Evolutionary conservation across 1,284 basidiomycete genomes (phyloP), one percentile per base, ranked within the genome.

Genomic region (Ceratobasidium sp.): DNA sequence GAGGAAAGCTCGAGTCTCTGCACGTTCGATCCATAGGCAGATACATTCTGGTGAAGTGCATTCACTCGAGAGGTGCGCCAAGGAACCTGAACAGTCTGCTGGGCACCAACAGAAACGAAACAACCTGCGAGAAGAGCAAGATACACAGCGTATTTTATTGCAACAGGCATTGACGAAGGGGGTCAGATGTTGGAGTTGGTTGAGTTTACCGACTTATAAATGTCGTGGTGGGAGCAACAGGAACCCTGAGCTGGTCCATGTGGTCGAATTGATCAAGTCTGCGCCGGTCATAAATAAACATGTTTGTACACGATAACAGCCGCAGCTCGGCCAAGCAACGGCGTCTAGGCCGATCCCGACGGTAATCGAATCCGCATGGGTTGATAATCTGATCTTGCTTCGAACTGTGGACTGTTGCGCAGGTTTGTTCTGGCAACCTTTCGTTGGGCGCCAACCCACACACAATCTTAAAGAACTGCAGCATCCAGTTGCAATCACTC

Each of bases 371-470:
- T 38, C 6, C 11, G 35, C 35, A 11, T 38, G 35, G 35, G 35
- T 38, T 38, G 6, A 38, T 11, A 5, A 38, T 11, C 11, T 11
- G 35, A 38, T 72, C 5, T 78, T 74, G n/a, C 76, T 75, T 0
- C 78, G 76, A 26, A 83, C 78, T 16, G 79, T 28, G 35, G 6
- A 38, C 4, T 11, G 11, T 11, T 38, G 11, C 35, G 35, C 11
- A 11, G 11, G 35, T 4, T 38, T 38, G 11, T 38, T 38, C 11
- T 11, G 35, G n/a, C n/a, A n/a, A n/a, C n/a, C n/a, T n/a, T n/a
- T n/a, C n/a, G n/a, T n/a, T n/a, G n/a, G n/a, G n/a, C n/a, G n/a
- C n/a, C n/a, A n/a, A n/a, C n/a, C n/a, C n/a, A n/a, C n/a, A n/a
- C n/a, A n/a, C n/a, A n/a, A n/a, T n/a, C n/a, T n/a, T n/a, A n/a